Conservation (phyloP, 139 green algal species). For the Tetraselmis chui region DNA sequence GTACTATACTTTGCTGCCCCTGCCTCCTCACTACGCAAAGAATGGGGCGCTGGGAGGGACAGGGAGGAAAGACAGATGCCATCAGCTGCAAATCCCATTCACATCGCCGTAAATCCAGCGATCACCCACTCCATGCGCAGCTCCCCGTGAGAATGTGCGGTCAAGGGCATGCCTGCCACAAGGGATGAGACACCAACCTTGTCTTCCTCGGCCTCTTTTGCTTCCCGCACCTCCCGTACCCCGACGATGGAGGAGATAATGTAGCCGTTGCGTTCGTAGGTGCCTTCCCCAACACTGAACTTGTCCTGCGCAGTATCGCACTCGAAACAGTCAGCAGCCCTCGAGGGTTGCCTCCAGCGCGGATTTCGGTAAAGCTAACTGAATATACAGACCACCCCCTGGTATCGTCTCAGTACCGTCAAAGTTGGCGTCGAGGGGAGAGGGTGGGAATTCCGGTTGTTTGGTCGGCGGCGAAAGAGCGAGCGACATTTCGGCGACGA, state of each 20-base stretch:
- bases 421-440: background rate
- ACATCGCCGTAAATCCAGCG: background rate
- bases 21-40: constrained; percentile 22
- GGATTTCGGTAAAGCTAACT: background rate
- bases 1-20: constrained; percentile 23
- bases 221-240: constrained; percentile 1
- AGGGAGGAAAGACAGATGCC: background rate
- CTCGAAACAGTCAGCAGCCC: too few relatives aligned
- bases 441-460: background rate
- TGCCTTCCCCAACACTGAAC: constrained; percentile 38
- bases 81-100: background rate
- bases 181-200: background rate
- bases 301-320: constrained; percentile 28
- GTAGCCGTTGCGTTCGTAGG: constrained; percentile 31
- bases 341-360: too few relatives aligned
- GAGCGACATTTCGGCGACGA: background rate
- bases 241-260: constrained; percentile 49
- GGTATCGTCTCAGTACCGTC: background rate
- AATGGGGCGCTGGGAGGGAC: constrained; percentile 18
- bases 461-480: background rate
- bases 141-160: background rate
- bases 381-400: background rate
- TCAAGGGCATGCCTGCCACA: constrained; percentile 5
- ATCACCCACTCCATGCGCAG: too few relatives aligned
- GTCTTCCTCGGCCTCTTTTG: background rate